Evolutionary conservation across 2,329 filamentous ascomycete genomes (phyloP).

Genomic region (Pseudogymnoascus sp.): DNA sequence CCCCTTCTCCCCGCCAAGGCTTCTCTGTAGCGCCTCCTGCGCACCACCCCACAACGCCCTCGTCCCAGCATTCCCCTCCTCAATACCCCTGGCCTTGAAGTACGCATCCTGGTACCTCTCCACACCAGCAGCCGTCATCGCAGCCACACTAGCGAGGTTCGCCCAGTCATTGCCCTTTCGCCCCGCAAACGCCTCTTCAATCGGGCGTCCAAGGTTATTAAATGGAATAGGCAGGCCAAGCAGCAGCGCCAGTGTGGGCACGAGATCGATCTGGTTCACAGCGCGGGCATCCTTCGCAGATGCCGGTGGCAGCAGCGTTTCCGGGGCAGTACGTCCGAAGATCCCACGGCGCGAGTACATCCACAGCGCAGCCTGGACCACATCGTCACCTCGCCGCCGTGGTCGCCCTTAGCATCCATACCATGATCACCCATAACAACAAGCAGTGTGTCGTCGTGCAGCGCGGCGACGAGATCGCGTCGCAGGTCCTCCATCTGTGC

Average conservation of each 20-base stretch:
- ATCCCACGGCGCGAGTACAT: slow-evolving; percentile 89
- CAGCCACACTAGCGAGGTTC: slow-evolving; percentile 70
- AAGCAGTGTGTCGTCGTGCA: slow-evolving; percentile 82
- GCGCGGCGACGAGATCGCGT: slow-evolving; percentile 57
- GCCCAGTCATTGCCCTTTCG: slow-evolving; percentile 62
- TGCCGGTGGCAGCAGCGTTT: slow-evolving; percentile 51
- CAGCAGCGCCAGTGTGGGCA: slow-evolving; percentile 82
- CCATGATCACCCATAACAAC: slow-evolving; percentile 99
- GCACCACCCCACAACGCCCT: slow-evolving; percentile 54
- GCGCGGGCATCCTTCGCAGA: slow-evolving; percentile 67
- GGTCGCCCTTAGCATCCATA: slow-evolving; percentile 95
- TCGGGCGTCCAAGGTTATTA: slow-evolving; percentile 89
- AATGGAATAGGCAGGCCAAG: slow-evolving; percentile 90
- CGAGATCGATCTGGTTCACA: slow-evolving; percentile 84
- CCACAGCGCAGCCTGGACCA: slow-evolving; percentile 91
- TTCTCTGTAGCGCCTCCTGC: slow-evolving; percentile 25
- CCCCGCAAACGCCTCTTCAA: slow-evolving; percentile 86
- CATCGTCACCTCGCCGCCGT: slow-evolving; percentile 95
- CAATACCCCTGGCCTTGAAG: slow-evolving; percentile 62
- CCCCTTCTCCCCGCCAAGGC: slow-evolving; percentile 32
- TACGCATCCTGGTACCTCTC: slow-evolving; percentile 85
- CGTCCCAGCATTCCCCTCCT: slow-evolving; percentile 51
- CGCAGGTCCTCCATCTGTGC: slow-evolving; percentile 84
- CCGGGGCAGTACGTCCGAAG: slow-evolving; percentile 70
- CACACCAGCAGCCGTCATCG: slow-evolving; percentile 76